Base-by-base conservation (phyloP, 2,329 filamentous ascomycete species). In the Ceratocystis ficicola region DNA sequence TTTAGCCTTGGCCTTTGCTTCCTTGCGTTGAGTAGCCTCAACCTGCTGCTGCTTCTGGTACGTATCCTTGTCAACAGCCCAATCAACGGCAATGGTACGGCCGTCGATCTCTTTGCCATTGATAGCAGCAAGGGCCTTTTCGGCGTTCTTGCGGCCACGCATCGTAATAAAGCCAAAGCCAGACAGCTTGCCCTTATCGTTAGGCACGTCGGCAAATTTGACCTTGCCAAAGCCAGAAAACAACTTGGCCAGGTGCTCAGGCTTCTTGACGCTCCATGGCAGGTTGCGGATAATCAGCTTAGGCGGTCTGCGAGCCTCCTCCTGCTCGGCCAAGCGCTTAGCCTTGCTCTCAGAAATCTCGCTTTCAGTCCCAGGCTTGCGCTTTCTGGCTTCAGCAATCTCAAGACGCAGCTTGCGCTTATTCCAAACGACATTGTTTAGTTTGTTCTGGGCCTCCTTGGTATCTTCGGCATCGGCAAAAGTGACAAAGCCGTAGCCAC, bases 401-500 rank as follows among this genome's bases (percentile, higher is more conserved):
- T 99, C 94, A 65, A 97, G 83, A 67, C 86, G 86, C 71, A 99
- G 86, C 69, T 88, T 89, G 71, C 87, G 86, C 22, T 92, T 93
- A 62, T 91, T 84, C 71, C 96, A 83, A 30, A 84, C 77, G 59
- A 87, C 81, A 69, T 89, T 89, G 75, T 96, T 85, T 72, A 96
- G 83, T 74, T 95, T 88, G 66, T 87, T 83, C 73, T 89, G 83
- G 20, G 94, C 95, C 69, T 86, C 83, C 69, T 86, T 79, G 12
- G 93, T 92, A 78, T 99, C 94, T 70, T 96, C 92, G 36, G 88
- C 83, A 73, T 99, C 94, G 71, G 92, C 90, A 72, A 99, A 94
- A 1, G 94, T 97, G 66, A 99, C 93, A 76, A 99, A 99, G 64
- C 94, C 94, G 75, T 91, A 99, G 20, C 94, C 93, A 73, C 90